Conservation (phyloP, 345 rosid genomes). For the Psidium friedrichsthalianum region DNA sequence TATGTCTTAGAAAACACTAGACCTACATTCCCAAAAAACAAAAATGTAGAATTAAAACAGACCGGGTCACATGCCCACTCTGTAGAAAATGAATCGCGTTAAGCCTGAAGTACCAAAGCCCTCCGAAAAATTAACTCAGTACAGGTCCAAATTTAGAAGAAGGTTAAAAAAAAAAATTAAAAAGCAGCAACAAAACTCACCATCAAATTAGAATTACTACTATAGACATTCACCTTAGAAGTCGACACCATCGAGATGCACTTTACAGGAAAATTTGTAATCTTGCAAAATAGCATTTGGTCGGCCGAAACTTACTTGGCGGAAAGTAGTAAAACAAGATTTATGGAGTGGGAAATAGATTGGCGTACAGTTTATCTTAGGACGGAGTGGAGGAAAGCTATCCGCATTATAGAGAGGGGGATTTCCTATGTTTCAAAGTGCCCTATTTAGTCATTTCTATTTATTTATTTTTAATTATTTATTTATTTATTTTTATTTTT, state of each 20-base stretch:
- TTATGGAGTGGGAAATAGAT: too few species aligned
- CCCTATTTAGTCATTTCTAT: too few species aligned
- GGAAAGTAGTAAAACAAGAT: too few species aligned
- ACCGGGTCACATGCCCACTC: background rate
- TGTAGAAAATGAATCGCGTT: background rate
- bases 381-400: too few species aligned
- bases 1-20: background rate
- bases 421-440: too few species aligned
- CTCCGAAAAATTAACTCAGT: background rate
- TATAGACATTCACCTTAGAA: background rate
- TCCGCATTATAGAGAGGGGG: too few species aligned
- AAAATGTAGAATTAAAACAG: background rate
- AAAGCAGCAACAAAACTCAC: background rate
- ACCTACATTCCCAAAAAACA: background rate
- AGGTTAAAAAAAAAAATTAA: background rate
- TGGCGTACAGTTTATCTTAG: too few species aligned
- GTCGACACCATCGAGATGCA: background rate
- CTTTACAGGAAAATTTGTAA: background rate
- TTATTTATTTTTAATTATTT: too few species aligned
- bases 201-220: background rate
- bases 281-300: background rate
- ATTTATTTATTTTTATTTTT: too few species aligned
- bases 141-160: background rate
- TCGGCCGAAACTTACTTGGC: too few species aligned
- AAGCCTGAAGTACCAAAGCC: background rate